Percentiles rank a stretch among this genome's conserved stretches.
Evolutionary conservation across 2,329 filamentous ascomycete species (phyloP).

Genomic region (Penicillium psychrosexuale): DNA sequence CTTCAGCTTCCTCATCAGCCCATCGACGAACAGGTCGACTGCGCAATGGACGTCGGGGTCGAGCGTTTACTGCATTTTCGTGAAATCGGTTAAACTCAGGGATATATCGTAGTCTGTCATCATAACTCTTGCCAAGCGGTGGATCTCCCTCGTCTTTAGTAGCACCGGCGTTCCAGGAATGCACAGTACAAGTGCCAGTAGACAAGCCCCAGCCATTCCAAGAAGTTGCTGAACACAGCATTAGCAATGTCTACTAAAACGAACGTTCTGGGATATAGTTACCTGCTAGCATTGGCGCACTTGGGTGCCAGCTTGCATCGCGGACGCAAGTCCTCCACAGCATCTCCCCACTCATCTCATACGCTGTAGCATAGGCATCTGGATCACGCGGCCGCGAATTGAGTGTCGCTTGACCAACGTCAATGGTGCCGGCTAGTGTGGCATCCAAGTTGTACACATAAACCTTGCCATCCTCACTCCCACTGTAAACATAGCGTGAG

Average conservation of each 20-base stretch:
- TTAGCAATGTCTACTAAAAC: constrained; percentile 5
- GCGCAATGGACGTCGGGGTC: constrained; percentile 17
- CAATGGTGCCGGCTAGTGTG: constrained; percentile 71
- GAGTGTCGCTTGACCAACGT: constrained; percentile 70
- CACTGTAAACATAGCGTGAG: constrained; percentile 88
- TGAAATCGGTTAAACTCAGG: constrained; percentile 43
- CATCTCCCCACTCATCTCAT: constrained; percentile 54
- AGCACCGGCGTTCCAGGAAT: constrained; percentile 69
- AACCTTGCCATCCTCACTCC: constrained; percentile 83
- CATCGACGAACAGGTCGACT: constrained; percentile 22
- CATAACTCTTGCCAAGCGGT: constrained; percentile 58
- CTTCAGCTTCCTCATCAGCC: constrained; percentile 12
- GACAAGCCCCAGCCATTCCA: constrained; percentile 76
- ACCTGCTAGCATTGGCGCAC: constrained; percentile 72
- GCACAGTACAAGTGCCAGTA: constrained; percentile 71
- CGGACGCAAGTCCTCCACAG: constrained; percentile 76
- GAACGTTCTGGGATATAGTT: constrained; percentile 13
- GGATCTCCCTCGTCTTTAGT: constrained; percentile 62
- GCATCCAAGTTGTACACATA: constrained; percentile 94
- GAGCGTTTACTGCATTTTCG: constrained; percentile 15
- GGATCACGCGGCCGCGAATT: constrained; percentile 57
- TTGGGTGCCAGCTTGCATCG: constrained; percentile 89
- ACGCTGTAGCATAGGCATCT: constrained; percentile 55
- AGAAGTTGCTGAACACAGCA: constrained; percentile 60
- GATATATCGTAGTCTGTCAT: constrained; percentile 55